Conservation (phyloP, 2,329 filamentous ascomycete genomes). For the Fusarium sp. region DNA sequence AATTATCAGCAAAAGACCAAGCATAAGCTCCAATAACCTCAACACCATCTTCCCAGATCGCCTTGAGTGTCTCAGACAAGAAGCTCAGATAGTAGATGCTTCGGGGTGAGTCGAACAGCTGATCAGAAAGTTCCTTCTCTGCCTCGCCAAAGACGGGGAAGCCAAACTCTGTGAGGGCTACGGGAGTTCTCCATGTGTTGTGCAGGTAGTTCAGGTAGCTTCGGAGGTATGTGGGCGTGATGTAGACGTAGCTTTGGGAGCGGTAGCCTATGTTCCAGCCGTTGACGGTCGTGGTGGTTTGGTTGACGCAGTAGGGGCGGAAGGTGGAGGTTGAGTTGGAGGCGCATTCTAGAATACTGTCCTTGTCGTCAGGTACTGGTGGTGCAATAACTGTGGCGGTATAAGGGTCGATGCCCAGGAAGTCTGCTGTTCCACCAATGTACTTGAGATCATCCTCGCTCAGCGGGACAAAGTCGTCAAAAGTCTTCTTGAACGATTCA, state of each 20-base stretch:
- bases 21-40: conserved; percentile 65
- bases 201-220: conserved; percentile 67
- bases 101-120: conserved; percentile 65
- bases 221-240: conserved; percentile 68
- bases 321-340: conserved; percentile 57
- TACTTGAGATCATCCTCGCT: conserved; percentile 60
- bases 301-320: conserved; percentile 65
- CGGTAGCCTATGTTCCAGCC: conserved; percentile 71
- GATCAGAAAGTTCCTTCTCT: conserved; percentile 57
- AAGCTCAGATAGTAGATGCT: conserved; percentile 67
- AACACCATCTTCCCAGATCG: conserved; percentile 67
- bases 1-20: conserved; percentile 66
- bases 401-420: conserved; percentile 69
- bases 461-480: conserved; percentile 59
- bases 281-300: conserved; percentile 58
- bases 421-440: conserved; percentile 64
- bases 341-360: conserved; percentile 61
- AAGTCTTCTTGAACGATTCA: conserved; percentile 57
- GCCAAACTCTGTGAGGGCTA: conserved; percentile 67
- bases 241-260: conserved; percentile 67
- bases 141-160: conserved; percentile 65
- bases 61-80: conserved; percentile 65
- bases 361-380: conserved; percentile 49
- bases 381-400: conserved; percentile 65
- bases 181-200: conserved; percentile 65